A percentile compares a stretch with the other conserved stretches of the same genome.
Evolutionary conservation across 352 stramenopile genomes (phyloP).

Genomic region (Phytophthora cactorum): DNA sequence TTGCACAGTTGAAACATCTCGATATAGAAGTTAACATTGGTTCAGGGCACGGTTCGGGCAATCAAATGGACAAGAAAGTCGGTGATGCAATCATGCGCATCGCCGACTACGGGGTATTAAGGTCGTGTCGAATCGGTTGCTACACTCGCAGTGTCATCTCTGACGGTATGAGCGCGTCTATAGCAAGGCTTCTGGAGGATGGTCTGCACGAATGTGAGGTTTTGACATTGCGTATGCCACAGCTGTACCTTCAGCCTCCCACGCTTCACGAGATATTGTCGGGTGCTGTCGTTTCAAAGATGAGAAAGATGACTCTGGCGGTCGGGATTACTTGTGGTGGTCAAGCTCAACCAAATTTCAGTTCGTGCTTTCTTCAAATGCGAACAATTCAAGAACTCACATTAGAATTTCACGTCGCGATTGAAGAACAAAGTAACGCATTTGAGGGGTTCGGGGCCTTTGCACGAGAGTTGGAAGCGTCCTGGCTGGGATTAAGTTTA

Average conservation of each 20-base stretch:
- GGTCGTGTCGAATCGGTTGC: constrained; percentile 25
- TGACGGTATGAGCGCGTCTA: constrained; percentile 24
- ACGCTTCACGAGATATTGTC: constrained; percentile 29
- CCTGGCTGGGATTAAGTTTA: constrained; percentile 23
- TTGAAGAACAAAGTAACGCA: constrained; percentile 12
- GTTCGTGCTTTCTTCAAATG: constrained; percentile 27
- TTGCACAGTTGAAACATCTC: constrained; percentile 60
- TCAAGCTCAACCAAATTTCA: constrained; percentile 4
- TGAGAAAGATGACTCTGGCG: constrained; percentile 31
- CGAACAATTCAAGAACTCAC: constrained; percentile 26
- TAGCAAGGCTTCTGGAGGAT: constrained; percentile 44
- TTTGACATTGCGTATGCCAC: constrained; percentile 44
- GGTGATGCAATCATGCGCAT: constrained; percentile 29
- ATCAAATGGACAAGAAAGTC: constrained; percentile 14
- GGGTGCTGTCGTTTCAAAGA: constrained; percentile 19
- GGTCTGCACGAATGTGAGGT: constrained; percentile 53
- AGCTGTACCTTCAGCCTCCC: constrained; percentile 20
- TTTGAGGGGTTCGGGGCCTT: constrained; percentile 8
- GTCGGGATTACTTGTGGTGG: constrained; percentile 11
- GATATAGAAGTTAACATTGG: constrained; percentile 38
- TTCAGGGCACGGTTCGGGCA: constrained; percentile 5
- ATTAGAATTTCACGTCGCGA: constrained; percentile 28
- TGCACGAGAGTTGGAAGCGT: constrained; percentile 25
- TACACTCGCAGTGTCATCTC: constrained; percentile 11
- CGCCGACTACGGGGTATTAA: constrained; percentile 34